Conservation (phyloP, 2,329 filamentous ascomycete genomes). For the Aspergillus tamarii region DNA sequence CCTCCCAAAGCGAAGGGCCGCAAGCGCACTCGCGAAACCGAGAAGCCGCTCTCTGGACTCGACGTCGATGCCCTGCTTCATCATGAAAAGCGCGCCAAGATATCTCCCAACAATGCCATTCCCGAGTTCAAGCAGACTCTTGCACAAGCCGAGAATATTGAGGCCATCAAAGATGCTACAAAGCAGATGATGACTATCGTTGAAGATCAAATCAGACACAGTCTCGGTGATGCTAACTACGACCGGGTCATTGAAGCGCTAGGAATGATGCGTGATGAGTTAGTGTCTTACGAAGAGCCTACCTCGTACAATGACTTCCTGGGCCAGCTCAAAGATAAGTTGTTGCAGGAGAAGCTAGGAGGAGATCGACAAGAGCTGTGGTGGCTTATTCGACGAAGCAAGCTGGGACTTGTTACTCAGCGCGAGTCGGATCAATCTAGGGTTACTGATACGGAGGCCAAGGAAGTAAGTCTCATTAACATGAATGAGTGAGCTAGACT, state of each 20-base stretch:
- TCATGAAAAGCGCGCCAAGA: conserved; percentile 54
- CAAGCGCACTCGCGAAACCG: conserved; percentile 66
- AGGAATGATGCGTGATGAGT: conserved; percentile 75
- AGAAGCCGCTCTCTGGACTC: conserved; percentile 86
- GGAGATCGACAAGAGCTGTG: conserved; percentile 83
- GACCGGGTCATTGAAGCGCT: conserved; percentile 74
- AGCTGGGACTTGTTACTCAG: conserved; percentile 73
- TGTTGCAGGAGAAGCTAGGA: conserved; percentile 70
- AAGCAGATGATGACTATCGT: conserved; percentile 77
- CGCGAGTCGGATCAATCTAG: conserved; percentile 65
- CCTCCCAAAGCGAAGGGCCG: conserved; percentile 77
- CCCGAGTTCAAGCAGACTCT: conserved; percentile 88
- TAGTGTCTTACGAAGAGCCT: conserved; percentile 75
- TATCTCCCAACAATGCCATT: conserved; percentile 74
- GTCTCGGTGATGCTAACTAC: conserved; percentile 76
- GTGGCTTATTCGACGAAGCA: conserved; percentile 69
- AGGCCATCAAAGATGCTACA: conserved; percentile 67
- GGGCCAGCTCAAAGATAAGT: conserved; percentile 68
- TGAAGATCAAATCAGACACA: conserved; percentile 68
- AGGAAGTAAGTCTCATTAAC: conserved; percentile 45
- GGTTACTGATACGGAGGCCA: conserved; percentile 72
- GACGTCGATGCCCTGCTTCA: conserved; percentile 82
- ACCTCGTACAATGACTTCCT: conserved; percentile 76
- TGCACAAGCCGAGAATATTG: conserved; percentile 60
- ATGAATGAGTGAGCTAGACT: not conserved